A percentile compares a stretch with the other conserved stretches of the same genome.
Conservation (phyloP, 192 early-diverging fungal genomes). For the Mortierella antarctica region DNA sequence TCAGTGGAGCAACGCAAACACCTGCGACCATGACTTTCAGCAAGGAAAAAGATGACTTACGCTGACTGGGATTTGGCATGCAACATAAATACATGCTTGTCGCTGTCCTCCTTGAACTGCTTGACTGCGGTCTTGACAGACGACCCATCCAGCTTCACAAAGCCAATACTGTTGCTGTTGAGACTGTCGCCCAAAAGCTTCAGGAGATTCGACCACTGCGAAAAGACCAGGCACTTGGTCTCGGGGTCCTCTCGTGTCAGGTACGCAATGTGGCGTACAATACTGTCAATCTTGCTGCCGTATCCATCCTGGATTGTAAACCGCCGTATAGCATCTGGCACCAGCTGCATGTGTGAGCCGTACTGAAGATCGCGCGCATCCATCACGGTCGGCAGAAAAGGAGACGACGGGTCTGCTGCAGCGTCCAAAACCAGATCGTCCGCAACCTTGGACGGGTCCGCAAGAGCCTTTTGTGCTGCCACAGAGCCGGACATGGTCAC, state of each 20-base stretch:
- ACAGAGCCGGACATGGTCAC: conserved; percentile 15
- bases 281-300: conserved; percentile 56
- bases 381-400: background rate
- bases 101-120: conserved; percentile 35
- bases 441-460: background rate
- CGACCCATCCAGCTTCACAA: conserved; percentile 44
- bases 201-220: conserved; percentile 56
- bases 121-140: conserved; percentile 28
- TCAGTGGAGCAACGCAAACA: background rate
- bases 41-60: conserved; percentile 26
- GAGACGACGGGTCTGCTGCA: background rate
- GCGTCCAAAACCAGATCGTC: background rate
- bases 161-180: conserved; percentile 47
- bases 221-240: conserved; percentile 58
- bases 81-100: conserved; percentile 54
- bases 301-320: conserved; percentile 24
- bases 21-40: too few relatives aligned
- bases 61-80: conserved; percentile 57
- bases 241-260: conserved; percentile 25
- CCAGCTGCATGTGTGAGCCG: background rate
- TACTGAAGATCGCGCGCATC: background rate
- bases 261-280: conserved; percentile 55
- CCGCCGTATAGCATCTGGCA: conserved; percentile 24
- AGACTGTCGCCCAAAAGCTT: conserved; percentile 38
- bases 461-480: too few relatives aligned